These are phyloP conservation scores for Cicer cuneatum DNA, from an alignment of 306 rosid genomes.

Conservation along the genomic window DNA sequence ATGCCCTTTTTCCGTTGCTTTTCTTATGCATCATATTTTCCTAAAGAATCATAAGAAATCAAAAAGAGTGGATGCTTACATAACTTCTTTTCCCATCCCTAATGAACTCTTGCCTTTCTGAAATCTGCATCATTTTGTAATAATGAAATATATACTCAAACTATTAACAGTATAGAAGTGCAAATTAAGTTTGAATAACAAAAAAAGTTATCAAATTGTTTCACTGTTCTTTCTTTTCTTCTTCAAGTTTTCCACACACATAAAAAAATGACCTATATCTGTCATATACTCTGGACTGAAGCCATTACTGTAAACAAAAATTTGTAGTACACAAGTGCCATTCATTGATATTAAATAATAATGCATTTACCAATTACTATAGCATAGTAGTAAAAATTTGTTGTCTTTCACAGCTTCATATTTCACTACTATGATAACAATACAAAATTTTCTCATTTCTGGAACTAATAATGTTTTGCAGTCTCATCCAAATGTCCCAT, in stretches of 20 bases:
- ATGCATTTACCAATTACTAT: neutral
- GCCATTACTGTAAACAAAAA: neutral
- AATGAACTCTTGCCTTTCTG: constrained; percentile 4
- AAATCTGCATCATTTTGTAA: neutral
- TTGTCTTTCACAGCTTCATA: neutral
- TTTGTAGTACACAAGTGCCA: neutral
- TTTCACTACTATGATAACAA: neutral
- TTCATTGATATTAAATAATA: constrained; percentile 2
- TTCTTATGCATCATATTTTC: constrained; percentile 41
- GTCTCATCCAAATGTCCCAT: constrained; percentile 65
- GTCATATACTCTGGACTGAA: neutral
- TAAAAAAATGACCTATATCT: neutral
- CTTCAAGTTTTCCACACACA: neutral
- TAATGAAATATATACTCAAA: neutral
- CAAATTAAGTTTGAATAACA: too few relatives aligned
- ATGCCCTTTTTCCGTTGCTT: constrained; percentile 33
- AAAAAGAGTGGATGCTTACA: neutral
- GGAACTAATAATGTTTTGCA: constrained; percentile 49
- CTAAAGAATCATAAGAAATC: constrained; percentile 25
- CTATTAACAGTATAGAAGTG: too few relatives aligned
- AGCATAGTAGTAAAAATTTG: neutral
- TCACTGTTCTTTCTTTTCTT: neutral
- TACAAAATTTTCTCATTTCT: constrained; percentile 19
- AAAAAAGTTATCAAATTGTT: too few relatives aligned
- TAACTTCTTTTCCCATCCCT: neutral